Percentiles rank a stretch among this genome's conserved stretches.
Conservation (phyloP, 2,329 filamentous ascomycete genomes). For the Alternaria sp. region DNA sequence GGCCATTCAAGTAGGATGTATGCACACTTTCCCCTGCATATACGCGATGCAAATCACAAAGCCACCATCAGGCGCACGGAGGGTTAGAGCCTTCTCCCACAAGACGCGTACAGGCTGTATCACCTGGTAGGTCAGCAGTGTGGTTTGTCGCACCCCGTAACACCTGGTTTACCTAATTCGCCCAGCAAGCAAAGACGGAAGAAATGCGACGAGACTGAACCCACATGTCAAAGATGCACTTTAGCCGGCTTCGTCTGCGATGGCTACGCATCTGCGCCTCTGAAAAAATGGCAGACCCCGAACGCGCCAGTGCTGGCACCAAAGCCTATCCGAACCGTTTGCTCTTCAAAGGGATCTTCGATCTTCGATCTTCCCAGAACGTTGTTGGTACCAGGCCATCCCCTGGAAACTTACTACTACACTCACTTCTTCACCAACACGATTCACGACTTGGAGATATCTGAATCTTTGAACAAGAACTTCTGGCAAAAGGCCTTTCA, state of each 20-base stretch:
- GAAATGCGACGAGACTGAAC: not conserved
- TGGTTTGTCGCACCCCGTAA: not conserved
- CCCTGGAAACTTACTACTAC: not conserved
- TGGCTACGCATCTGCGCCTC: not conserved
- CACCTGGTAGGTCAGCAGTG: not conserved
- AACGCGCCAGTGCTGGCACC: not conserved
- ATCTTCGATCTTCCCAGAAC: not conserved
- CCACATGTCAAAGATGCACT: not conserved
- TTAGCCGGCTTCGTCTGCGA: not conserved
- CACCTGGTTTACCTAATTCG: not conserved
- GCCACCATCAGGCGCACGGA: not conserved
- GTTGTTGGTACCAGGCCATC: not conserved
- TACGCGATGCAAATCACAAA: not conserved
- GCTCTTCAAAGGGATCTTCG: not conserved
- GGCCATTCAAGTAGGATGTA: not conserved
- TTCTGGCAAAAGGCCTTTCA: not conserved
- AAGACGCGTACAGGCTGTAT: not conserved
- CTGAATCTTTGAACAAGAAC: not conserved
- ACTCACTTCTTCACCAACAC: not conserved
- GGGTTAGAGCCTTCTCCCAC: not conserved
- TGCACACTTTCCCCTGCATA: not conserved
- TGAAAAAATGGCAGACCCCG: not conserved
- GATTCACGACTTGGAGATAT: not conserved
- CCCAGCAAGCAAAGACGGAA: not conserved
- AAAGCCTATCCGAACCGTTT: not conserved